A percentile compares a stretch with the other conserved stretches of the same genome.
These are phyloP conservation scores for Xylaria hypoxylon DNA, from an alignment of 2,329 filamentous ascomycete species.

Conservation along the genomic window DNA sequence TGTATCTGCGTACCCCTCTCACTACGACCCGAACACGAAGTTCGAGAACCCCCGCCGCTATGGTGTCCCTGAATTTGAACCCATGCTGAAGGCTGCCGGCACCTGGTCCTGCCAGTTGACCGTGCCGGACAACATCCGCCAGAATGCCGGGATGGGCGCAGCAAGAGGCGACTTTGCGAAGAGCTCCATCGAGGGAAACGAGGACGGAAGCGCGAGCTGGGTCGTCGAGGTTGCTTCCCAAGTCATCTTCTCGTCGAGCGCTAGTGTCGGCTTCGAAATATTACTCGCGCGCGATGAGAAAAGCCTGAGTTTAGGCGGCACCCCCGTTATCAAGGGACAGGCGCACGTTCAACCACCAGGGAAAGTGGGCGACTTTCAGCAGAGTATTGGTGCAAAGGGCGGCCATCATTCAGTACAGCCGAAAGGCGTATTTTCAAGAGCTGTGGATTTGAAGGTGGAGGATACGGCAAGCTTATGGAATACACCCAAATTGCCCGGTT, in stretches of 20 bases:
- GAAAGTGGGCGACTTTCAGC: conserved; percentile 80
- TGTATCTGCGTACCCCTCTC: conserved; percentile 84
- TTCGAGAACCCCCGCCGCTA: conserved; percentile 76
- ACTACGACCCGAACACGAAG: conserved; percentile 85
- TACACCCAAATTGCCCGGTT: conserved; percentile 82
- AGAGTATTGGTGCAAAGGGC: conserved; percentile 67
- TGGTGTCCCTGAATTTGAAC: conserved; percentile 91
- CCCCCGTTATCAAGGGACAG: conserved; percentile 60
- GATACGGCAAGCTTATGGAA: conserved; percentile 94
- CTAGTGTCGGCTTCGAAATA: conserved; percentile 88
- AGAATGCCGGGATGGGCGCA: conserved; percentile 65
- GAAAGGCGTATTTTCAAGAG: conserved; percentile 85
- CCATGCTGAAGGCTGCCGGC: conserved; percentile 94
- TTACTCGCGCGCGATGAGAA: conserved; percentile 87
- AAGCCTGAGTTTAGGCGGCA: conserved; percentile 74
- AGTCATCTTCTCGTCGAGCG: conserved; percentile 91
- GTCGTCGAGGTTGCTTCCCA: conserved; percentile 92
- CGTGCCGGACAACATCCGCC: conserved; percentile 82
- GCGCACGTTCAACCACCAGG: conserved; percentile 72
- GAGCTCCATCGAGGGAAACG: conserved; percentile 62
- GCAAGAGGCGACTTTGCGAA: conserved; percentile 61
- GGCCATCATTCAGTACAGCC: conserved; percentile 71
- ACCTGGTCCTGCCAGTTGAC: conserved; percentile 83
- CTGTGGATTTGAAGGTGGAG: conserved; percentile 81
- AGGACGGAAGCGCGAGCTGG: conserved; percentile 71